Evolutionary conservation across 2,329 filamentous ascomycete species (phyloP).

Genomic region (Aspergillus flavus): DNA sequence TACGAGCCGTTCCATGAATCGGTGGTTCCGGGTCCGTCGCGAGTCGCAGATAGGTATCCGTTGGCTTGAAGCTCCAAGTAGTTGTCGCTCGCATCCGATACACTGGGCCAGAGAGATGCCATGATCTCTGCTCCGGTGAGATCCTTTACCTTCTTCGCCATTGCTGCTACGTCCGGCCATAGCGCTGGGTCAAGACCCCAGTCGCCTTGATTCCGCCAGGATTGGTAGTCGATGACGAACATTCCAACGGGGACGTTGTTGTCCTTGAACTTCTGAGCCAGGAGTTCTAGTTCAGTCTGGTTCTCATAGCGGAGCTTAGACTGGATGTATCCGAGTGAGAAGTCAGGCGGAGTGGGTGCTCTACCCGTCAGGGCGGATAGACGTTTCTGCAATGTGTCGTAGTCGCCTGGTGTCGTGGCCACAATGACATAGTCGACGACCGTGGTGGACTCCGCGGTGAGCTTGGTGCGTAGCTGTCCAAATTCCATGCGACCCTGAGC

Average conservation of each 20-base stretch:
- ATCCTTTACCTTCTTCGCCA: constrained; percentile 60
- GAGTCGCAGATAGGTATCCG: constrained; percentile 59
- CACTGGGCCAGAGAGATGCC: constrained; percentile 69
- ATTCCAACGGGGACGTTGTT: constrained; percentile 61
- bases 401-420: constrained; percentile 49
- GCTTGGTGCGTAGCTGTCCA: constrained; percentile 59
- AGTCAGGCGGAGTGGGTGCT: constrained; percentile 65
- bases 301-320: constrained; percentile 66
- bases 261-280: constrained; percentile 59
- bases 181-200: constrained; percentile 65
- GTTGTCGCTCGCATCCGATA: constrained; percentile 59
- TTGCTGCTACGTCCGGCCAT: constrained; percentile 65
- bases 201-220: constrained; percentile 65
- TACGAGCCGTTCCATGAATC: constrained; percentile 61
- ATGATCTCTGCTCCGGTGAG: constrained; percentile 62
- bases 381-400: constrained; percentile 55
- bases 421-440: constrained; percentile 64
- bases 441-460: constrained; percentile 58
- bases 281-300: constrained; percentile 60
- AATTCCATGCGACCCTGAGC: constrained; percentile 61
- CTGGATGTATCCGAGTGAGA: constrained; percentile 67
- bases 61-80: constrained; percentile 61
- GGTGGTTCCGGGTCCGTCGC: constrained; percentile 58
- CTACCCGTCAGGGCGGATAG: constrained; percentile 59
- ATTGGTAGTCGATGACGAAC: constrained; percentile 67